Evolutionary conservation across 2,329 filamentous ascomycete species (phyloP), one percentile per base, ranked within the genome.

Genomic region (Claviceps purpurea): DNA sequence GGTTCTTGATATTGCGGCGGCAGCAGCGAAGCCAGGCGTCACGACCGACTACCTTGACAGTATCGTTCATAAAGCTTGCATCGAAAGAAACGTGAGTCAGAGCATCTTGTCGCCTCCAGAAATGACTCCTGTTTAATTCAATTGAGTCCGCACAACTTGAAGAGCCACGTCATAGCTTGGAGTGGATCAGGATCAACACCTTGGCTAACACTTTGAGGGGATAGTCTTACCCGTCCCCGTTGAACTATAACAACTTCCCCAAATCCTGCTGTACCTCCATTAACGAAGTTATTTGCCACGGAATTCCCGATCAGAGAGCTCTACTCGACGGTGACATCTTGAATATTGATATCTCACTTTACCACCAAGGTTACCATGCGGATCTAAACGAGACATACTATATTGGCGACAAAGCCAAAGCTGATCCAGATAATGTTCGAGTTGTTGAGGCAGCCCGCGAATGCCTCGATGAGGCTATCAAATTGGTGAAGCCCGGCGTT

Each of bases 361-460:
- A 94, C 69, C 89, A 97, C 66, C 87, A 84, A 55, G 93, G 93
- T 51, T 97, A 91, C 72, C 93, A 98, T 65, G 89, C 89, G 52
- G 93, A 98, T 67, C 74, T 98, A 52, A 98, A 98, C 72, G 93
- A 98, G 73, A 98, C 93, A 13, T 98, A 97, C 72, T 98, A 98
- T 66, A 87, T 98, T 47, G 93, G 93, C 52, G 86, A 94, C 60
- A 89, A 86, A 64, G 87, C 93, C 43, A 79, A 81, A 62, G 82
- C 86, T 8, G 84, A 97, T 62, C 81, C 89, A 0, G 90, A 97
- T 59, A 81, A 86, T 3, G 89, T 97, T 34, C 82, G 90, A 37
- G 88, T 98, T 0, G 88, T 95, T 1, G 93, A 98, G 70, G 82
- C 90, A 5, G 82, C 93, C 18, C 80, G 93, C 60, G 87, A 95